A percentile compares a stretch with the other conserved stretches of the same genome.
These are phyloP conservation scores for Claviceps sp. DNA, from an alignment of 2,329 filamentous ascomycete species.

Conservation along the genomic window DNA sequence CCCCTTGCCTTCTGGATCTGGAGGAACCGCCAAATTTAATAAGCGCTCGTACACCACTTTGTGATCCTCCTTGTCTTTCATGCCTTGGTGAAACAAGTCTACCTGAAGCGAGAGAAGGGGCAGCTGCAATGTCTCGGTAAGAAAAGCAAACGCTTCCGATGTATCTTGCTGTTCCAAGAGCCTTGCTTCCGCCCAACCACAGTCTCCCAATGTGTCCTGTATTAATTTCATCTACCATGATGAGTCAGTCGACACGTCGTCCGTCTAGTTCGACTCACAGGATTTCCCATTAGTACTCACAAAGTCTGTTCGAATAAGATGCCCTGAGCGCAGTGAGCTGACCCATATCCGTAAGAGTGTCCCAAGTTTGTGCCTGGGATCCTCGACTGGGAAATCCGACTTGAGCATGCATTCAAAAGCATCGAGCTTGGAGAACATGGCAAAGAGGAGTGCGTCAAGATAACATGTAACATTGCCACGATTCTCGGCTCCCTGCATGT, in stretches of 20 bases:
- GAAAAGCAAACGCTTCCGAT: conserved; percentile 89
- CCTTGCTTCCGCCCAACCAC: conserved; percentile 76
- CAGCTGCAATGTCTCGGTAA: conserved; percentile 77
- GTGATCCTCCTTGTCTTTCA: conserved; percentile 76
- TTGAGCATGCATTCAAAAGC: conserved; percentile 90
- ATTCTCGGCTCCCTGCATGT: conserved; percentile 77
- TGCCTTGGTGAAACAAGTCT: conserved; percentile 86
- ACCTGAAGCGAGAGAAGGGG: conserved; percentile 84
- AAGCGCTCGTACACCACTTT: conserved; percentile 87
- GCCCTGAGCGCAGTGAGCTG: conserved; percentile 75
- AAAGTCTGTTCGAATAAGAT: conserved; percentile 73
- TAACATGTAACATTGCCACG: conserved; percentile 84
- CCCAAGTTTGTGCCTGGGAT: conserved; percentile 58
- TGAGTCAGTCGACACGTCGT: conserved; percentile 7
- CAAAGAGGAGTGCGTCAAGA: conserved; percentile 78
- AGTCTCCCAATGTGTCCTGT: conserved; percentile 68
- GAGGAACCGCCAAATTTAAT: conserved; percentile 80
- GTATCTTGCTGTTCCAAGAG: conserved; percentile 79
- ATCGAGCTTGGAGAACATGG: conserved; percentile 85
- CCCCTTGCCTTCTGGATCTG: conserved; percentile 53
- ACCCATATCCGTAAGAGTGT: conserved; percentile 79
- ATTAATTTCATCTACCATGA: conserved; percentile 57
- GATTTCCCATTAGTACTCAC: conserved; percentile 30
- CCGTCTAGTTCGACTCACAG: background rate
- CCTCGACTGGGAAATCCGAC: conserved; percentile 55